phyloP scores from a whole-genome alignment of 768 basidiomycete species.

The Lanmaoa rubissima region DNA sequence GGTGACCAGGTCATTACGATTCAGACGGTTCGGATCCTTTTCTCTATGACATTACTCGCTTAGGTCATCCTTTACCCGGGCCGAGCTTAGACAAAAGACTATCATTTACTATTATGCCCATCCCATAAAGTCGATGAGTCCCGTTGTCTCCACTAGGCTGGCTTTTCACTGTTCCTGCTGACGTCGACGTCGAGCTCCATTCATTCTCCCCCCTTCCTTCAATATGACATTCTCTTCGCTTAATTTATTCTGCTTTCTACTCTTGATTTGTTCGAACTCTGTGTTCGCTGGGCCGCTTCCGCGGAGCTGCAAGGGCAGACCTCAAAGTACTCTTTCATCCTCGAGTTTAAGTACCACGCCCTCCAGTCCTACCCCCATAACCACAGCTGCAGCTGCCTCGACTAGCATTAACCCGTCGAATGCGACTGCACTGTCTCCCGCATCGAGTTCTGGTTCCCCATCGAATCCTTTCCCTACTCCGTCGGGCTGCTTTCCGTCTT shows the following conservation, averaged over 20 bases:
- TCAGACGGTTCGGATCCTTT: neutral
- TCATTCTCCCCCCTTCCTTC: neutral
- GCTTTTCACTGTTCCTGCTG: neutral
- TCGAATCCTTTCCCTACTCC: neutral
- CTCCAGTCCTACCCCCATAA: neutral
- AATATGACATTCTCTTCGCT: conserved; percentile 13
- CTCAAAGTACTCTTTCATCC: neutral
- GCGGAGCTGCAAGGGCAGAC: conserved; percentile 6
- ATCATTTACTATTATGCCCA: conserved; percentile 3
- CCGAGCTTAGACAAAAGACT: neutral
- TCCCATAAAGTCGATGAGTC: conserved; percentile 5
- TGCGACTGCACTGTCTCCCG: neutral
- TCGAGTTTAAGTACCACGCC: neutral
- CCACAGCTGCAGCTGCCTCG: neutral
- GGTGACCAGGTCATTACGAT: neutral
- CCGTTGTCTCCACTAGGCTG: neutral
- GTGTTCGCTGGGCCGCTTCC: conserved; percentile 15
- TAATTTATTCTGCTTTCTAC: conserved; percentile 1
- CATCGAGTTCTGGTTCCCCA: neutral
- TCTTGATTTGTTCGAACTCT: conserved; percentile 6
- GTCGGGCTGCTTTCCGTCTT: conserved; percentile 37
- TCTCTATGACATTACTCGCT: neutral
- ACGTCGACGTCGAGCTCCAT: conserved; percentile 1
- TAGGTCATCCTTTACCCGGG: neutral
- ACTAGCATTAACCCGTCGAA: neutral